Base-by-base conservation (phyloP, 805 yeast species). In the Starmerella geochares region DNA sequence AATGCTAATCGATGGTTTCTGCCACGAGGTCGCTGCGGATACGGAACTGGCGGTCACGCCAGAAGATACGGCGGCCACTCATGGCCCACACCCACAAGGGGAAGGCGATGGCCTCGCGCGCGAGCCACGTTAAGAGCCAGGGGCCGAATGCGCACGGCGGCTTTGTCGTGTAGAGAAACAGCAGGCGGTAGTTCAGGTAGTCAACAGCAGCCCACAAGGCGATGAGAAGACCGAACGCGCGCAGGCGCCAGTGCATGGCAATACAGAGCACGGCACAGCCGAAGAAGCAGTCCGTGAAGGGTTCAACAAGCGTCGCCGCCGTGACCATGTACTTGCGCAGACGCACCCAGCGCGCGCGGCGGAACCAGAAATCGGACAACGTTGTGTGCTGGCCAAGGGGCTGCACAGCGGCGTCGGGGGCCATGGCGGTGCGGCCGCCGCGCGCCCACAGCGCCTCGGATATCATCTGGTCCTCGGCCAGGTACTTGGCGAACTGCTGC, bases 401-500 rank as follows among this genome's bases (percentile, higher is more conserved):
- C 62, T 86, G 96, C 3, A 84, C 66, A 1, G 80, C 95, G 42
- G 78, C 74, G 62, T 86, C 95, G 1, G 83, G 78, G 0, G 90
- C 80, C 72, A 86, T 71, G 0, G 82, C 87, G 0, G 94, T 84
- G 56, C 87, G 69, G 2, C 84, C 82, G 21, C 83, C 80, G 29
- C 72, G 71, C 21, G 78, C 78, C 95, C 95, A 86, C 16, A 86
- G 62, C 0, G 86, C 84, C 44, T 84, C 86, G 4, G 85, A 94
- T 54, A 86, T 86, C 94, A 86, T 83, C 64, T 86, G 86, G 64
- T 86, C 96, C 62, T 86, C 96, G 5, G 95, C 95, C 60, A 86
- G 86, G 62, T 81, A 87, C 50, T 79, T 70, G 7, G 94, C 79
- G 64, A 87, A 86, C 50, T 78, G 77, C 46, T 79, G 72, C 38